Evolutionary conservation across 2,329 filamentous ascomycete species (phyloP), one percentile per base, ranked within the genome.

Genomic region (Xylaria sp.): DNA sequence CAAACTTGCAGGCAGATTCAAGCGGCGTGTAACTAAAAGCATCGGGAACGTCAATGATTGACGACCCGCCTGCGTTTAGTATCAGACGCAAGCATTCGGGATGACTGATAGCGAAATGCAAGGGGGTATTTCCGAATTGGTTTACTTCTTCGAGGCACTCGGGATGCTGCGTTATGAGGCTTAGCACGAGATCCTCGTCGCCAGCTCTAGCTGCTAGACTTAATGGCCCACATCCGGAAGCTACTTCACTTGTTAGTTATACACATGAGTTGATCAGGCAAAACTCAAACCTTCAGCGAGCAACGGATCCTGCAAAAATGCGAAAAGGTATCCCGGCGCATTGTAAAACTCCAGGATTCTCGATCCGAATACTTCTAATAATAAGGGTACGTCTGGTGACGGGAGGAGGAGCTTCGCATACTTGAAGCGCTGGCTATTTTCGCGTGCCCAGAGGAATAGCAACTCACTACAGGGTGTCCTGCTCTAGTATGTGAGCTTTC

Each of bases 271-370:
- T n/a, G 2, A 27, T 45, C 6, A 6, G 1, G 24, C 4, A 27
- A 27, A 27, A 27, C 24, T 39, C 55, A n/a, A 53, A 65, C 65
- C 65, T 68, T 65, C 61, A 30, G 56, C 65, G 0, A 61, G 2
- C 27, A 14, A n/a, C 4, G n/a, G 12, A 50, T 67, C 30, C 0
- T 32, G 24, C 6, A 42, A 6, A 27, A 56, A 8, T 3, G 19
- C 21, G n/a, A 27, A 27, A 47, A n/a, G 12, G n/a, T 47, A 7
- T 47, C 45, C 24, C 24, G 24, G 45, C 3, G 45, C 17, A 47
- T 8, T 19, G 3, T 19, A 14, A n/a, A n/a, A 19, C 6, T 7
- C 5, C n/a, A 17, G 6, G 17, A 47, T n/a, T 19, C 5, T 7
- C 7, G 14, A 47, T 17, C 17, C 17, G n/a, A 47, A 19, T 47